Evolutionary conservation across 2,329 filamentous ascomycete species (phyloP), one percentile per base, ranked within the genome.

Genomic region (Alternaria ethzedia): DNA sequence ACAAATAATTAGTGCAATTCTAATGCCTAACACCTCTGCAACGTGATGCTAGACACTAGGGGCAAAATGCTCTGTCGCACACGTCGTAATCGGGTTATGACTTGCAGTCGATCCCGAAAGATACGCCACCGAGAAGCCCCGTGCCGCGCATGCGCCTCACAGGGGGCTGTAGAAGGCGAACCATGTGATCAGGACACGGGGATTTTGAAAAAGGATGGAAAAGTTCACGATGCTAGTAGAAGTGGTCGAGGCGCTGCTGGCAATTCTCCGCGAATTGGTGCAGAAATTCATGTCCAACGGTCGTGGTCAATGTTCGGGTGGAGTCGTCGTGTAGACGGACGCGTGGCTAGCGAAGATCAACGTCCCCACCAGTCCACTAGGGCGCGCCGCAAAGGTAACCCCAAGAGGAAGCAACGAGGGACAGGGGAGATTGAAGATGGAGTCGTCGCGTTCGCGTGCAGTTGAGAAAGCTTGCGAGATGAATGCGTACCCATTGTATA

Each of bases 311-410:
- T 55, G 45, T 59, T 28, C 17, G 30, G 54, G 51, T 51, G 56
- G 63, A 54, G 63, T 30, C 46, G 43, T 28, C 36, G 59, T 50
- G 49, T 46, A 58, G 59, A 60, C 61, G 45, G 61, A 65, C 63
- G 63, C 63, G 63, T 65, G 63, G 63, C 63, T 63, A 59, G 55
- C 56, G 51, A 54, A 56, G 63, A 63, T 57, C 55, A 50, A 63
- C 55, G 43, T 57, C 56, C 41, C 59, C 55, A 63, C 63, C 36
- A 52, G 49, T 52, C 28, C 56, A 56, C 43, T 47, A 51, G 56
- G 32, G 59, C 54, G 47, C 55, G 63, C 55, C 59, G 63, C 63
- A 56, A 47, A 46, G 47, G 49, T 51, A 54, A 28, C 49, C 54
- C 41, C 23, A 54, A 47, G 43, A 57, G 61, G 61, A n/a, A 63